Base-by-base conservation (phyloP, 768 basidiomycete genomes). In the Mycena rosella region DNA sequence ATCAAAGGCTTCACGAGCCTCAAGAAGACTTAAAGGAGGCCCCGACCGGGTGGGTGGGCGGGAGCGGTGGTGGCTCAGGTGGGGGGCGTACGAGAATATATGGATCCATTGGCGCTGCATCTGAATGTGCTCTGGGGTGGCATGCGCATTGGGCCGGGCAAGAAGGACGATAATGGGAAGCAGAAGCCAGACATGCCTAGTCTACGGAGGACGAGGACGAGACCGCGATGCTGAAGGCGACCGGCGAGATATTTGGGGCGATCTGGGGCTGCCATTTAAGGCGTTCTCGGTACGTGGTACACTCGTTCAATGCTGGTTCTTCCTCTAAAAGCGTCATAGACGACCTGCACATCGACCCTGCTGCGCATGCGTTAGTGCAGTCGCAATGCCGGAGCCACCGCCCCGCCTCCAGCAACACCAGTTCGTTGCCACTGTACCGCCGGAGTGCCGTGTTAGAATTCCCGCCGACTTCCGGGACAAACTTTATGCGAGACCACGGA, bases 21-120 rank as follows among this genome's bases (percentile, higher is more conserved):
- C 64, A 95, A 96, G 81, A 91, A 92, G 74, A 89, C 71, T 83
- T 98, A 5, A 85, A 82, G 0, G 96, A 99, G 78, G 96, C 97
- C 11, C 91, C 91, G 70, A 93, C 91, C 14, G 97, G 99, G 79
- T 91, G 94, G 84, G 79, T 89, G 10, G 76, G 78, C 22, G 70
- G 76, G 40, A 72, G 74, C 20, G 70, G 73, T 22, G 74, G 73
- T 34, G 60, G 63, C n/a, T 69, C 76, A n/a, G 78, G 73, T 24
- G 72, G 68, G 29, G 71, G 55, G 90, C 93, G 0, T 97, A 96
- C 65, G 93, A 93, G 69, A 94, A 96, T 68, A 93, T 73, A 83
- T 99, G 73, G 96, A 93, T 65, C 84, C 96, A 20, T 86, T 99
- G 6, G 98, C 95, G 1, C 97, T 99, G 75, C 96, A 99, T 80